Conservation (phyloP, 768 basidiomycete genomes). For the Suillus plorans region DNA sequence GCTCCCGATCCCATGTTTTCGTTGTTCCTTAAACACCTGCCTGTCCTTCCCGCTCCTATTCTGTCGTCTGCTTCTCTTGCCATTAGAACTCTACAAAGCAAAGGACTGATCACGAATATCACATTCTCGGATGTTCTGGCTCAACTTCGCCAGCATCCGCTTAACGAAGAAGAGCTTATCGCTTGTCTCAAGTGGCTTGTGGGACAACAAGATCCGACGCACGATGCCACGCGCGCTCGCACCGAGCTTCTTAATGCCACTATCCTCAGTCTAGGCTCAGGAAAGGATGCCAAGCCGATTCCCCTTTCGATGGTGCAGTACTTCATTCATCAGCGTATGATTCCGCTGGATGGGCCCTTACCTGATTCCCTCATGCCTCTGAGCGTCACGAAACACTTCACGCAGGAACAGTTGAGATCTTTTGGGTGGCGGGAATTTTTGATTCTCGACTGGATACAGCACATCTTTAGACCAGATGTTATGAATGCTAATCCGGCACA, state of each 20-base stretch:
- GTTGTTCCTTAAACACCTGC: constrained; percentile 75
- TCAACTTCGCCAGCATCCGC: constrained; percentile 70
- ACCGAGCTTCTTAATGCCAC: constrained; percentile 70
- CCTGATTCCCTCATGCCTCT: constrained; percentile 74
- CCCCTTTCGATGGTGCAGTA: constrained; percentile 69
- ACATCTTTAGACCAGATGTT: constrained; percentile 53
- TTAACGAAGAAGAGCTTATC: constrained; percentile 72
- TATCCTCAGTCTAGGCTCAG: constrained; percentile 49
- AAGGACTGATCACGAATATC: constrained; percentile 70
- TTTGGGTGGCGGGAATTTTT: constrained; percentile 84
- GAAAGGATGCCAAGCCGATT: constrained; percentile 53
- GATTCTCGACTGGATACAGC: constrained; percentile 71
- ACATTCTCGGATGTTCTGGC: constrained; percentile 80
- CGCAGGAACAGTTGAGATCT: constrained; percentile 47
- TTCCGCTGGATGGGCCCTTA: constrained; percentile 77
- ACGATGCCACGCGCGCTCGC: constrained; percentile 46
- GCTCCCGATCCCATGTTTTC: constrained; percentile 70
- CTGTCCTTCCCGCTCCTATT: constrained; percentile 67
- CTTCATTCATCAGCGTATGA: constrained; percentile 67
- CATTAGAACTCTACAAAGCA: constrained; percentile 57
- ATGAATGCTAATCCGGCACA: constrained; percentile 44
- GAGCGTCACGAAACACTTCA: constrained; percentile 59
- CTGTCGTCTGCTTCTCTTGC: constrained; percentile 56
- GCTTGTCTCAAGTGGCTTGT: constrained; percentile 83
- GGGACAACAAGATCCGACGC: constrained; percentile 33